phyloP scores from a whole-genome alignment of 257 asterid genomes.

The Haberlea rhodopensis region DNA sequence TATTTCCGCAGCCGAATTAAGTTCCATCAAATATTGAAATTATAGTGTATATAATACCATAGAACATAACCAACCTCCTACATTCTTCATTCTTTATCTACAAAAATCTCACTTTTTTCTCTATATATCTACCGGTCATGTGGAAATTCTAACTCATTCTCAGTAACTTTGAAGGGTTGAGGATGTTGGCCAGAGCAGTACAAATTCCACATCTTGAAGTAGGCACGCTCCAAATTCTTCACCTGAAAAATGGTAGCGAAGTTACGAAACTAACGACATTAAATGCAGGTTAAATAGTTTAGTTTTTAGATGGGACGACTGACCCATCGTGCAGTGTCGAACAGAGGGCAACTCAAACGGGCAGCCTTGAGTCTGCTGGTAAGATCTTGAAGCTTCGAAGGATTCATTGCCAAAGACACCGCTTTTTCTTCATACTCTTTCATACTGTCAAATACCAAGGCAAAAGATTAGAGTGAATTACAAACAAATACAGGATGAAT shows the following conservation, averaged over 20 bases:
- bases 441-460: conserved; percentile 52
- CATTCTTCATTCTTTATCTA: conserved; percentile 44
- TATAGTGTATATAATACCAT: too few species aligned
- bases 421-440: conserved; percentile 95
- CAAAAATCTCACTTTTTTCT: conserved; percentile 32
- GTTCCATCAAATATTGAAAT: not conserved
- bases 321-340: conserved; percentile 94
- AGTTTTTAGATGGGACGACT: conserved; percentile 23
- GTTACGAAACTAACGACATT: too few species aligned
- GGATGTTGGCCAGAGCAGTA: conserved; percentile 82
- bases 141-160: conserved; percentile 66
- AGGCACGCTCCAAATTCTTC: conserved; percentile 80
- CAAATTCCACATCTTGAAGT: conserved; percentile 94
- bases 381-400: conserved; percentile 77
- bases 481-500: not conserved
- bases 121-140: conserved; percentile 45
- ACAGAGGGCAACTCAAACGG: conserved; percentile 79
- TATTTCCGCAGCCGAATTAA: not conserved
- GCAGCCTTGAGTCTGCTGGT: conserved; percentile 75
- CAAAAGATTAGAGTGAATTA: conserved; percentile 17
- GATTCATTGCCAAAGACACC: conserved; percentile 72
- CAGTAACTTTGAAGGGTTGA: conserved; percentile 81
- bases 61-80: not conserved
- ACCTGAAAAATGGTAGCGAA: conserved; percentile 47
- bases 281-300: not conserved